These are phyloP conservation scores for Rutstroemia sydowiana DNA, from an alignment of 2,329 filamentous ascomycete genomes.

Conservation along the genomic window DNA sequence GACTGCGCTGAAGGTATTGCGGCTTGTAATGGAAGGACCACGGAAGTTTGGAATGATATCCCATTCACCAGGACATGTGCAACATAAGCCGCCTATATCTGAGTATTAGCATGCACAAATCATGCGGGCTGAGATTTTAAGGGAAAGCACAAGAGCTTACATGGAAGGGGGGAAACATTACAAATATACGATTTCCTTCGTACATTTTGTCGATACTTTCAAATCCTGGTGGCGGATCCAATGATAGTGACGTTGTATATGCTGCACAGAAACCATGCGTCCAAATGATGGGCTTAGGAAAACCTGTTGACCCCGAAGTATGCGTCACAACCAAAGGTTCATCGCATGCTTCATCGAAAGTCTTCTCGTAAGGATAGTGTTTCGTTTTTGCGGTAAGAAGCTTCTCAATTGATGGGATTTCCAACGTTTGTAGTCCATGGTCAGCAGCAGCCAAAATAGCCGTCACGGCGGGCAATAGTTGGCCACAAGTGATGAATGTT, in stretches of 20 bases:
- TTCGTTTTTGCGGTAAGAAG: not conserved
- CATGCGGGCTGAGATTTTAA: not conserved
- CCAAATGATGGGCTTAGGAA: slow-evolving; percentile 12
- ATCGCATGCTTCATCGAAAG: slow-evolving; percentile 21
- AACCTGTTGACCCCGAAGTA: slow-evolving; percentile 11
- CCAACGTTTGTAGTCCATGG: not conserved
- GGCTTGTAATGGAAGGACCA: not conserved
- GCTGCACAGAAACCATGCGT: slow-evolving; percentile 6
- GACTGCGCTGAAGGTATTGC: not conserved
- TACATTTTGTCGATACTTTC: not conserved
- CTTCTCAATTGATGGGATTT: not conserved
- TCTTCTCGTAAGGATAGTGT: slow-evolving; percentile 1
- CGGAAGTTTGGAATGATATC: not conserved
- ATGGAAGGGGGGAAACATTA: not conserved
- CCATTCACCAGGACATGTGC: not conserved
- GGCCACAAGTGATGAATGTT: not conserved
- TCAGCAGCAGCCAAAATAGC: not conserved
- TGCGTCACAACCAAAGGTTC: slow-evolving; percentile 9
- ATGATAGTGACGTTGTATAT: not conserved
- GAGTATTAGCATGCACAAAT: not conserved
- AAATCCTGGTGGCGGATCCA: not conserved
- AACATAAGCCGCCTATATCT: not conserved
- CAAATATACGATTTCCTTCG: not conserved
- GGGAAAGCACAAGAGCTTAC: not conserved
- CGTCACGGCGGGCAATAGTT: not conserved